Base-by-base conservation (phyloP, 768 basidiomycete species). In the Hypholoma fasciculare region DNA sequence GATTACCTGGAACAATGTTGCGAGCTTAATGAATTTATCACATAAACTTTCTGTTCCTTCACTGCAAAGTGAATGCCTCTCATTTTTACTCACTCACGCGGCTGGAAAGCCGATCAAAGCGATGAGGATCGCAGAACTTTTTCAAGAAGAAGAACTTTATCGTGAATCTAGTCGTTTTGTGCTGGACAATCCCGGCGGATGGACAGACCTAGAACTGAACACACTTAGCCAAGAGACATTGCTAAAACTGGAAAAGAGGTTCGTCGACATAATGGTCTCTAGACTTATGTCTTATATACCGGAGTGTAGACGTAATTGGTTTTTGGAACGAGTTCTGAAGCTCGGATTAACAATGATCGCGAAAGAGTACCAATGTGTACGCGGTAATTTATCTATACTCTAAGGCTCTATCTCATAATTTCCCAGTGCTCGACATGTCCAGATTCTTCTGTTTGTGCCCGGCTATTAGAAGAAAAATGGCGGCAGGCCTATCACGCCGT, bases 1-100 rank as follows among this genome's bases (percentile, higher is more conserved):
- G 8, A 94, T 96, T 54, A 90, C 92, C 0, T 98, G 95, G 93
- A 91, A 92, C 65, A 97, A 97, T 70, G 96, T 94, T 26, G 94
- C 93, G 65, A 88, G 89, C 40, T 81, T 94, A 42, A 90, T 95
- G 85, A 92, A 95, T 67, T 89, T 96, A 19, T 87, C 93, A 2
- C 87, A 92, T 72, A 96, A 94, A 68, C 85, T 96, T 55, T 90
- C 90, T 61, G 90, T 92, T 4, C 87, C 91, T 1, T 77, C 89
- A 2, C 78, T 97, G 40, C 90, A 93, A 67, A 82, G 82, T 43
- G 86, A 92, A 67, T 96, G 94, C 71, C 81, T 92, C 30, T 85
- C 84, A 3, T 98, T 97, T 73, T 82, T 98, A 30, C 82, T 97
- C 47, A 93, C 92, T 0, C 94, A 96, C 63, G 95, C 95, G 0